Base-by-base conservation (phyloP, 768 basidiomycete species). In the Trametes villosa region DNA sequence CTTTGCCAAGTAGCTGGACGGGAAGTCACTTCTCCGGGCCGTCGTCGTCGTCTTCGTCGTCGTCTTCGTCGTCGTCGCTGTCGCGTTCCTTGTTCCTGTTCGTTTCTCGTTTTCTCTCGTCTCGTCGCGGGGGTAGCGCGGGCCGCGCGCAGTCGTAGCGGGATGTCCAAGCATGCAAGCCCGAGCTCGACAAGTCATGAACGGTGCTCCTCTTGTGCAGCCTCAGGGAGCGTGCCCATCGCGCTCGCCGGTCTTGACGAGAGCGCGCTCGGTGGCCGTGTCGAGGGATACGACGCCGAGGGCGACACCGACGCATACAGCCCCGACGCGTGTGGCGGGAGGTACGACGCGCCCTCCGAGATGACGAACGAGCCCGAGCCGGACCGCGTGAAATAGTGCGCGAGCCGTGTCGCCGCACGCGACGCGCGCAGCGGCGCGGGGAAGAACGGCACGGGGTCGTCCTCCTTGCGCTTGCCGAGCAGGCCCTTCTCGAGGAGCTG, bases 161-260 rank as follows among this genome's bases (percentile, higher is more conserved):
- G 47, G 56, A n/a, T 49, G 40, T 40, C 47, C 56, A 42, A 40
- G 47, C 56, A 57, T 57, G 49, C 56, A 57, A n/a, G 26, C 46
- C 11, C 26, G 27, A n/a, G 15, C 47, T 29, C 38, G 38, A 29
- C 36, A n/a, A 51, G 53, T 64, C 59, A 64, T 60, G 63, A 57
- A 48, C 57, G 59, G 63, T 55, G 63, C 29, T 53, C 63, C 29
- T 52, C 59, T 17, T 41, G 36, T n/a, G 46, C 30, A 27, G 47
- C n/a, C 52, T 60, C 59, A 26, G 57, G 52, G 9, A 63, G 53
- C 36, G 53, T 53, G 29, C 62, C 64, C 60, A 67, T 60, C 22
- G 69, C 65, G 60, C 69, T 70, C 31, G 69, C 44, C 34, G 69
- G 67, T 27, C 69, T 59, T 24, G 68, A 63, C 36, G 63, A 65